Evolutionary conservation across 2,329 filamentous ascomycete genomes (phyloP), one percentile per base, ranked within the genome.

Genomic region (Fonsecaea pugnacius): DNA sequence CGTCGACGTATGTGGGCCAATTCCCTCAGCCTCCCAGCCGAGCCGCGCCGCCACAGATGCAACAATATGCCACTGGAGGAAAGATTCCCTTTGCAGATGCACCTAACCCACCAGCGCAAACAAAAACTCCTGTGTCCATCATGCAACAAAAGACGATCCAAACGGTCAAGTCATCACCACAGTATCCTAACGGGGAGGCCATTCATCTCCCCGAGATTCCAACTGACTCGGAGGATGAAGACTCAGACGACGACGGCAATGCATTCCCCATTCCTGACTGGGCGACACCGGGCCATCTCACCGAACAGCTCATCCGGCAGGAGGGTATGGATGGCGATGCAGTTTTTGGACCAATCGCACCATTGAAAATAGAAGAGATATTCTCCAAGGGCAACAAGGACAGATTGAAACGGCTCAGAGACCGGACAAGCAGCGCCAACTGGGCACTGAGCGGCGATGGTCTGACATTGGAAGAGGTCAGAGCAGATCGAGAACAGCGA

Each of bases 171-270:
- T 89, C 90, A 33, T 96, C 92, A 1, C 67, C 68, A 18, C 87
- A 91, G 58, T 96, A 96, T 78, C 90, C 89, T 66, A 94, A 92
- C 71, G 92, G 93, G 66, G 95, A 99, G 64, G 86, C 85, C 58
- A 97, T 99, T 72, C 90, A 95, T 70, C 86, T 99, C 2, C 94
- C 95, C 0, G 95, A 99, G 71, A 98, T 99, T 71, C 88, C 92
- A 68, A 98, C 95, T 1, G 96, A 99, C 74, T 92, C 92, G 33
- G 93, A 96, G 72, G 91, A 96, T 64, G 90, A 94, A 55, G 90
- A 94, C 66, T 86, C 84, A 5, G 86, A 89, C 46, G 77, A 79
- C 2, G 82, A 85, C 50, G 84, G 83, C 36, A 67, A 67, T 43
- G 81, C 82, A 54, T 87, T 91, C 72, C 81, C 79, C 60, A 85